Evolutionary conservation across 768 basidiomycete genomes (phyloP).

Genomic region (Mycena kentingensis): DNA sequence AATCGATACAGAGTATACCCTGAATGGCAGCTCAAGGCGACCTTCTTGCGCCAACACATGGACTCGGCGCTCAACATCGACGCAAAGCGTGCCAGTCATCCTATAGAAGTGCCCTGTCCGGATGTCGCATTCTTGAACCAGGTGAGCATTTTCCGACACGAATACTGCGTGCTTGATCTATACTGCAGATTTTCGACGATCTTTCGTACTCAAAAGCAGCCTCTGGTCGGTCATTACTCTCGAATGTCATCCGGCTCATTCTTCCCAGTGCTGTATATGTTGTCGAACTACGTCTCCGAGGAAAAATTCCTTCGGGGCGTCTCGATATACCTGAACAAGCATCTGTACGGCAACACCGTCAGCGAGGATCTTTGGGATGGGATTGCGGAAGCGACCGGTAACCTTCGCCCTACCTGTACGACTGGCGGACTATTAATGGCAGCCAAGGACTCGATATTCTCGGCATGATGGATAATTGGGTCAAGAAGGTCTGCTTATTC

Average conservation of each 20-base stretch:
- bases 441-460: constrained; percentile 63
- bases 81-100: constrained; percentile 85
- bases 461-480: constrained; percentile 88
- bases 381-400: constrained; percentile 71
- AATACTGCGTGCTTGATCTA: neutral
- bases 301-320: constrained; percentile 86
- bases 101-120: constrained; percentile 88
- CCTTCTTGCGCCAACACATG: constrained; percentile 77
- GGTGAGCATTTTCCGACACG: neutral
- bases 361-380: constrained; percentile 90
- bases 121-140: constrained; percentile 82
- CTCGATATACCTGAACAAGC: constrained; percentile 87
- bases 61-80: constrained; percentile 76
- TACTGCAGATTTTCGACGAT: constrained; percentile 77
- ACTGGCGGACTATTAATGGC: neutral
- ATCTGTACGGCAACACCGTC: constrained; percentile 81
- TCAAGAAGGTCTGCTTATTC: constrained; percentile 71
- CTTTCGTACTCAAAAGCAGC: constrained; percentile 86
- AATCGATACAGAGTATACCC: constrained; percentile 61
- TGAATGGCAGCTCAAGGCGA: constrained; percentile 82
- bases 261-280: constrained; percentile 80
- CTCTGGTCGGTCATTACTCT: constrained; percentile 47
- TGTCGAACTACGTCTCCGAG: constrained; percentile 85
- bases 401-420: neutral
- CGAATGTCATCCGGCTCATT: neutral